Base-by-base conservation (phyloP, 139 green algal genomes). In the Penium margaritaceum region DNA sequence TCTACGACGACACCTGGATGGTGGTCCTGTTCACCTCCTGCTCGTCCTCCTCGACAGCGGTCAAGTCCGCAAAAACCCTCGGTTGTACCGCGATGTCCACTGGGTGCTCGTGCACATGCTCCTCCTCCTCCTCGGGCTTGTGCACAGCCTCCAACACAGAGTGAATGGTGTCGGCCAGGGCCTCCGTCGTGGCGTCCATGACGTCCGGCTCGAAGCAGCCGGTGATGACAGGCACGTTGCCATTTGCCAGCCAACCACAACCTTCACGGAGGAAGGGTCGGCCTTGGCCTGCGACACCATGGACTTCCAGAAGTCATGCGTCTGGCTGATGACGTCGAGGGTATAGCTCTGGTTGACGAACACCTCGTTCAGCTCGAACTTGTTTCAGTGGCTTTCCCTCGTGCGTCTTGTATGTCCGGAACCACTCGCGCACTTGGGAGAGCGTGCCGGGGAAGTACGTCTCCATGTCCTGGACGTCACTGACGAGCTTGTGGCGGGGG, bases 391-490 rank as follows among this genome's bases (percentile, higher is more conserved):
- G 88, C 89, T 97, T 97, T 83, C 93, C 93, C 72, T 97, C 92
- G 39, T 92, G 90, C 17, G 89, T 96, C 87, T 98, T 98, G 89
- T 98, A 98, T 81, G 96, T 91, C 17, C 90, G 84, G 90, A 97
- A 98, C 93, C 92, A 98, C 64, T 88, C 85, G 44, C 89, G 64
- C 35, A 72, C 64, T 29, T 32, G 35, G 5, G 64, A 72, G 27
- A 72, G 64, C 37, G 64, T 72, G 33, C 93, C 93, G 2, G 93
- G 93, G 76, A 96, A 91, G 63, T 93, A 85, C 73, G 88, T 85
- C 88, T 98, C 93, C 6, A 98, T 88, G 75, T 98, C 93, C 77
- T 91, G 91, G 7, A 97, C 86, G 75, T 95, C 88, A 84, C 96
- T 96, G 35, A 96, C 81, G 43, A 82, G 63, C 21, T 67, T 63